phyloP scores from a whole-genome alignment of 768 basidiomycete species.

The Serendipita indica region DNA sequence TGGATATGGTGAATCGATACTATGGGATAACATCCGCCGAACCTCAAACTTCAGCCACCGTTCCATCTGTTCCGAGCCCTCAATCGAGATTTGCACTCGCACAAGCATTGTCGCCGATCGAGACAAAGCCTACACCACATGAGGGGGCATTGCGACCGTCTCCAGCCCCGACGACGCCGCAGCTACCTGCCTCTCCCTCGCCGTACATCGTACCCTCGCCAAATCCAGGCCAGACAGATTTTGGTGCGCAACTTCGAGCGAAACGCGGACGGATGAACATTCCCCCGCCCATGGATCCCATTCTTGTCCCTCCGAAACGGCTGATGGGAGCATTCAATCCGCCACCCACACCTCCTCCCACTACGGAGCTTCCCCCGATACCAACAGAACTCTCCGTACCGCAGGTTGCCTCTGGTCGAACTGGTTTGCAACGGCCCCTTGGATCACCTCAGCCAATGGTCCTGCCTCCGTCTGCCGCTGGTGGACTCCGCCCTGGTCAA shows the following conservation, averaged over 20 bases:
- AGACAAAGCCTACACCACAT: background rate
- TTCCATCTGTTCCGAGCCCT: background rate
- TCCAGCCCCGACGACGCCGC: background rate
- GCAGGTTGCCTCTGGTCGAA: background rate
- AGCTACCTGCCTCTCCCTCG: background rate
- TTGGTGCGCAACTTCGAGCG: background rate
- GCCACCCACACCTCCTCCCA: conserved; percentile 1
- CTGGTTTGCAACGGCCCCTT: no score
- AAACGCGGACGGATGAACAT: background rate
- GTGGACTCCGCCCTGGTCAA: background rate
- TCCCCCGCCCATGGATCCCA: background rate
- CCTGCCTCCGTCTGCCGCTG: background rate
- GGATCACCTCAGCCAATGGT: background rate
- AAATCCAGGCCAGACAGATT: background rate
- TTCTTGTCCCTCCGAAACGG: background rate
- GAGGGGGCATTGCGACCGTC: background rate
- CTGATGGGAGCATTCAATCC: background rate
- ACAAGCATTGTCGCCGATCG: background rate
- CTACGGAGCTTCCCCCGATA: conserved; percentile 6
- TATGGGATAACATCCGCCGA: background rate
- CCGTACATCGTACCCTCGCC: conserved; percentile 3
- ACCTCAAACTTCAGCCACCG: background rate
- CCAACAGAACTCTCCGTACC: background rate
- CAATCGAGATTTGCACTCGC: background rate
- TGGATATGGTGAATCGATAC: conserved; percentile 1